phyloP scores from a whole-genome alignment of 202 grass and related monocot species.

The Zoysia matrella region DNA sequence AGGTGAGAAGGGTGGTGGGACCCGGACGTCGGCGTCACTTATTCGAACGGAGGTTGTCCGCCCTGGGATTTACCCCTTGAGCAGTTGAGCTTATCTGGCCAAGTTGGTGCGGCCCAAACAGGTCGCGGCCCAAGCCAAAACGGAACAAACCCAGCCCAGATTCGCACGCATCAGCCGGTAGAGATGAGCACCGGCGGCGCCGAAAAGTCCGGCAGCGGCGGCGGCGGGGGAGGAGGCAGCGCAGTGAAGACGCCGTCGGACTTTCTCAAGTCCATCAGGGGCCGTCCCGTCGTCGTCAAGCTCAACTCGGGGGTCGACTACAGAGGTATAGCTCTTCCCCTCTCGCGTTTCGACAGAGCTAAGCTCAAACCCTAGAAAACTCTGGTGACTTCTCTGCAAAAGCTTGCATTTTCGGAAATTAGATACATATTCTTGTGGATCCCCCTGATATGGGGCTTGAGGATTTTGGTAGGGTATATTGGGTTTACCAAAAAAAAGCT shows the following conservation, averaged over 20 bases:
- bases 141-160: constrained; percentile 16
- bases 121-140: not conserved
- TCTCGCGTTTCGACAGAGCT: not conserved
- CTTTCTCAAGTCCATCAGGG: constrained; percentile 93
- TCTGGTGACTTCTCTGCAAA: not conserved
- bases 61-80: not conserved
- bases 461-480: not conserved
- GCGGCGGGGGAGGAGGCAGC: constrained; percentile 33
- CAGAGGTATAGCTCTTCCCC: constrained; percentile 52
- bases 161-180: not conserved
- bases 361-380: constrained; percentile 40
- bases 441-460: not conserved
- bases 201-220: constrained; percentile 63
- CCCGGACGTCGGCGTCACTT: not conserved
- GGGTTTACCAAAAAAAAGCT: not conserved
- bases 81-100: too few relatives aligned
- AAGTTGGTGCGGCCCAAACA: too few relatives aligned
- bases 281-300: constrained; percentile 89
- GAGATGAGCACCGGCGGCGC: constrained; percentile 67
- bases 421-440: not conserved
- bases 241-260: constrained; percentile 86
- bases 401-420: not conserved
- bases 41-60: not conserved
- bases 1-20: not conserved
- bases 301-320: constrained; percentile 95